Conservation (phyloP, 2,329 filamentous ascomycete genomes). For the Lomentospora prolificans region DNA sequence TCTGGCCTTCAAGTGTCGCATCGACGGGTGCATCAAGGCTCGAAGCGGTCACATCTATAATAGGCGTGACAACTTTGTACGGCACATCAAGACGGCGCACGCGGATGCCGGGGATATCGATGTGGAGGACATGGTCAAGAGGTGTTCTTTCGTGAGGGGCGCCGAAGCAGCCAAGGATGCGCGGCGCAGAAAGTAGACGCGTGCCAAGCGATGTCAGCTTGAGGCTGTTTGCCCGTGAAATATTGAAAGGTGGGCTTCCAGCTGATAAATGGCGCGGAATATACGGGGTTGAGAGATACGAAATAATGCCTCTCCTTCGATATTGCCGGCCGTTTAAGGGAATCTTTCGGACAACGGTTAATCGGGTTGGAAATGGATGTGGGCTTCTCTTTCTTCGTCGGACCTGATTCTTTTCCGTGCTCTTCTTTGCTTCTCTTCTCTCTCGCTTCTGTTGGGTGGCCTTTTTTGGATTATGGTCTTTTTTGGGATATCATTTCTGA, state of each 20-base stretch:
- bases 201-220: too few species aligned
- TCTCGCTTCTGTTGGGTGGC: not conserved
- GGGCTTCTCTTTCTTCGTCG: not conserved
- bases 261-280: too few species aligned
- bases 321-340: too few species aligned
- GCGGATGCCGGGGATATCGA: slow-evolving; percentile 6
- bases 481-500: not conserved
- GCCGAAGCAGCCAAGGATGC: not conserved
- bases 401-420: not conserved
- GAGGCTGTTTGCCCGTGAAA: too few species aligned
- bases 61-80: slow-evolving; percentile 18
- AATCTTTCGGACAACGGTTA: too few species aligned
- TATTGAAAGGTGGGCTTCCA: too few species aligned
- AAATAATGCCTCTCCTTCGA: too few species aligned
- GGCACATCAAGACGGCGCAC: slow-evolving; percentile 17
- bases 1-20: slow-evolving; percentile 15
- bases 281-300: too few species aligned
- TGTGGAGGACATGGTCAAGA: slow-evolving; percentile 3
- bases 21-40: slow-evolving; percentile 17
- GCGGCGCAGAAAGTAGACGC: not conserved
- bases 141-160: slow-evolving; percentile 1
- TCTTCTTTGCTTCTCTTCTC: not conserved
- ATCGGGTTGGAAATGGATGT: too few species aligned
- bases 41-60: slow-evolving; percentile 17
- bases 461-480: not conserved